Evolutionary conservation across 345 rosid genomes (phyloP).

Genomic region (Heritiera littoralis): DNA sequence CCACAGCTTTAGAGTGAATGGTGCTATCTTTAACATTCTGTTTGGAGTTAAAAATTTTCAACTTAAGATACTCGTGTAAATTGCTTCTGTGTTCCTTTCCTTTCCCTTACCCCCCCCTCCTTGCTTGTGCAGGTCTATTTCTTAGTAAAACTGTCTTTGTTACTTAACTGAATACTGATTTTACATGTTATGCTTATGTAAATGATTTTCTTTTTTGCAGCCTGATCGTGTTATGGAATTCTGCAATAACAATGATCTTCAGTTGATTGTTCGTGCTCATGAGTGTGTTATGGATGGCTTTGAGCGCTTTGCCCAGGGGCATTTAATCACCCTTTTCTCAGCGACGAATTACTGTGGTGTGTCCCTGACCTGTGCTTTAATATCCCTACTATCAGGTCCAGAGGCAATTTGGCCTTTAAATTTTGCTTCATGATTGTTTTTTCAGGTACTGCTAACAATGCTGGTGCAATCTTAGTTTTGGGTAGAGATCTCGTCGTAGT

Average conservation of each 20-base stretch:
- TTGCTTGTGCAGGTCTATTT: constrained; percentile 12
- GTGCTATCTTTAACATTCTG: neutral
- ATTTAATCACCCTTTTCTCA: constrained; percentile 92
- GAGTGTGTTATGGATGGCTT: constrained; percentile 99
- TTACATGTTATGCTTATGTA: constrained; percentile 24
- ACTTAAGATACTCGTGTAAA: neutral
- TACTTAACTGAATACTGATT: neutral
- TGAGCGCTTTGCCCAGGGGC: constrained; percentile 98
- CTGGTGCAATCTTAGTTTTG: constrained; percentile 94
- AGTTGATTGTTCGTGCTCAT: constrained; percentile 94
- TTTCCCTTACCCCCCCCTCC: neutral
- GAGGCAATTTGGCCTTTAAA: constrained; percentile 2
- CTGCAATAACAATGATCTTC: constrained; percentile 96
- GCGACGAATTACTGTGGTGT: constrained; percentile 97
- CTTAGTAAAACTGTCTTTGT: neutral
- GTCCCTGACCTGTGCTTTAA: constrained; percentile 14
- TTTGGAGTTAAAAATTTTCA: neutral
- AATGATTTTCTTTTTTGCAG: constrained; percentile 45
- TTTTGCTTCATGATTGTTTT: constrained; percentile 14
- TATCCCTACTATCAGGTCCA: neutral
- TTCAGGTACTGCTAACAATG: constrained; percentile 95
- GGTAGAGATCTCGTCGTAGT: constrained; percentile 99
- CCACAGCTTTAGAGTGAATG: neutral
- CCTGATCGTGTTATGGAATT: constrained; percentile 99
- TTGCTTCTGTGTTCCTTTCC: neutral